Evolutionary conservation across 495 filamentous ascomycete genomes (phyloP).

Genomic region (Pseudoneurospora amorphoporcata): DNA sequence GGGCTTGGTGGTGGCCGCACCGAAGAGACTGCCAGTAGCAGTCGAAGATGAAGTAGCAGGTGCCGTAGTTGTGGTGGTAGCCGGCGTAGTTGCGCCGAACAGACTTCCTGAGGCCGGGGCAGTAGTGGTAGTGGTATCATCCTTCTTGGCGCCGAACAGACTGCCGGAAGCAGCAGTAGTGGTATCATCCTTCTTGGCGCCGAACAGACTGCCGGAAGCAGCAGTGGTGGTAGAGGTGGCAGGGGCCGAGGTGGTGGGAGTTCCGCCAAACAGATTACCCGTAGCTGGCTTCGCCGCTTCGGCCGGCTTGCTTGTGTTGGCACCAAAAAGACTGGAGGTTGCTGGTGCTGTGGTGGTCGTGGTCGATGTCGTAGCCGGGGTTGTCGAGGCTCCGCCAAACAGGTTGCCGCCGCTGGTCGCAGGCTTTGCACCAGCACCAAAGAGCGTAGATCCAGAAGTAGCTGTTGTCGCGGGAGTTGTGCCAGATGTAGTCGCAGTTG

Average conservation of each 20-base stretch:
- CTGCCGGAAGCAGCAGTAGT: not conserved
- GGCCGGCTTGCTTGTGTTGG: conserved; percentile 12
- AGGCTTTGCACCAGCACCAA: not conserved
- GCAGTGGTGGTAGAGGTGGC: not conserved
- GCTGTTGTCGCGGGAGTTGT: conserved; percentile 4
- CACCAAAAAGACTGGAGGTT: conserved; percentile 12
- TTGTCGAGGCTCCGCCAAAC: conserved; percentile 2
- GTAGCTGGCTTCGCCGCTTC: conserved; percentile 1
- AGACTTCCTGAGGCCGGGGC: not conserved
- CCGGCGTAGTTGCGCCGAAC: conserved; percentile 3
- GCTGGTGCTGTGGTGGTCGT: conserved; percentile 3
- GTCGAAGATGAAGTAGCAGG: not conserved
- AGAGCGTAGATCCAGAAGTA: not conserved
- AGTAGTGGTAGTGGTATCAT: not conserved
- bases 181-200: too few species aligned
- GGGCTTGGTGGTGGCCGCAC: conserved; percentile 8
- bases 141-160: conserved; percentile 3
- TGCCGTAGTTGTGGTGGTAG: conserved; percentile 10
- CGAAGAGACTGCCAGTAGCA: conserved; percentile 9
- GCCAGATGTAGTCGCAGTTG: not conserved
- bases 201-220: conserved; percentile 1
- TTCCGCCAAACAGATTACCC: not conserved
- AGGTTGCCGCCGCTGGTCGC: not conserved
- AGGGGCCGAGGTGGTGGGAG: not conserved
- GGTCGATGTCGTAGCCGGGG: conserved; percentile 12